Percentiles rank a stretch among this genome's conserved stretches.
phyloP scores from a whole-genome alignment of 306 rosid species.

The Fagus crenata region DNA sequence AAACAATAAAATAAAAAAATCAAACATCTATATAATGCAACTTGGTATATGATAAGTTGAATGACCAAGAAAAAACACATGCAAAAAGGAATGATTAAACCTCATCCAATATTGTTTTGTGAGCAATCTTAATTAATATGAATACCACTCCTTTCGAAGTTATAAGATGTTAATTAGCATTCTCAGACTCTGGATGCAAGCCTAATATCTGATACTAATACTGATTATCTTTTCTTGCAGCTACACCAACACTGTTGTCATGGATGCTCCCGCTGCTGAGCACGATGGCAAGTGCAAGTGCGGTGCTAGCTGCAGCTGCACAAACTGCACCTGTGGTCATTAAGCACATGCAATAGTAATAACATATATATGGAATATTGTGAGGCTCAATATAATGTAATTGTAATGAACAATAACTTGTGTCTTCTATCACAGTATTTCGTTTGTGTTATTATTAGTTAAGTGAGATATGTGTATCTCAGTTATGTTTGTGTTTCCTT shows the following conservation, averaged over 20 bases:
- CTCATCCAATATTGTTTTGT: too few relatives aligned
- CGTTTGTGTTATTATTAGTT: slow-evolving; percentile 9
- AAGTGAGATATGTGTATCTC: slow-evolving; percentile 1
- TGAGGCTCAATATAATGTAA: slow-evolving; percentile 34
- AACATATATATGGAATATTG: slow-evolving; percentile 18
- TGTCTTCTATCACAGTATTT: slow-evolving; percentile 17
- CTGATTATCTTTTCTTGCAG: slow-evolving; percentile 39
- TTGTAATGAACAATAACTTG: slow-evolving; percentile 29
- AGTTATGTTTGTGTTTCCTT: slow-evolving; percentile 19
- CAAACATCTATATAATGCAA: too few relatives aligned
- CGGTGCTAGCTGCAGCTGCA: slow-evolving; percentile 57
- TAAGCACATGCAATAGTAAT: slow-evolving; percentile 26
- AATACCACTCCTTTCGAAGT: too few relatives aligned
- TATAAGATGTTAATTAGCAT: too few relatives aligned
- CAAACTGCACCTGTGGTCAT: slow-evolving; percentile 57
- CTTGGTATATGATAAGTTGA: neutral
- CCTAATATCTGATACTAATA: neutral
- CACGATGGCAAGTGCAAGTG: slow-evolving; percentile 75
- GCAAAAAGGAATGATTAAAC: neutral
- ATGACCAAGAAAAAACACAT: neutral
- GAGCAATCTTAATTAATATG: too few relatives aligned
- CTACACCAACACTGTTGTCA: slow-evolving; percentile 39
- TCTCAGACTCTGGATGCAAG: too few relatives aligned
- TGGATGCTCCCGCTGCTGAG: slow-evolving; percentile 66
- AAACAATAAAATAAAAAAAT: too few relatives aligned